phyloP scores from a whole-genome alignment of 1,284 basidiomycete species.

The Meripilus lineatus region DNA sequence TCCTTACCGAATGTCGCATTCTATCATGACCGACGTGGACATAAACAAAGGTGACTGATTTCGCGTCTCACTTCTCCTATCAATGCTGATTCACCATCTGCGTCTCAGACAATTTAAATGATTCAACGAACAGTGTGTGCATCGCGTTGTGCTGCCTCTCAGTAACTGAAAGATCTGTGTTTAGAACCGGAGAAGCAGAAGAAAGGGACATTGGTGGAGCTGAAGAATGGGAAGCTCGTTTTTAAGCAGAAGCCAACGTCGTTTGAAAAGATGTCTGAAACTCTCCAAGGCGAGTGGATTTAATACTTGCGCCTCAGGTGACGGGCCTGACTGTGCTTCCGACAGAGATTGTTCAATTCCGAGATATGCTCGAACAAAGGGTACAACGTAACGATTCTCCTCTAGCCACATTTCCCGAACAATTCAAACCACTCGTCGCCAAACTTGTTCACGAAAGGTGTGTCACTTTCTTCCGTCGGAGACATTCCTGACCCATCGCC shows the following conservation, averaged over 20 bases:
- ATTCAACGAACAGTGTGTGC: too few species aligned
- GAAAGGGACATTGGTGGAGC: conserved; percentile 52
- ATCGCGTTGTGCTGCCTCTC: too few species aligned
- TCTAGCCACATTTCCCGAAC: conserved; percentile 55
- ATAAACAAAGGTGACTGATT: too few species aligned
- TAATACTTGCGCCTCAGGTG: conserved; percentile 7
- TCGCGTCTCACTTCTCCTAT: too few species aligned
- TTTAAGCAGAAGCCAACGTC: conserved; percentile 77
- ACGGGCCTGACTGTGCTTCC: conserved; percentile 2
- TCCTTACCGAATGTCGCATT: too few species aligned
- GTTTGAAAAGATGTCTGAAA: conserved; percentile 75
- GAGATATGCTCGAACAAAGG: conserved; percentile 57
- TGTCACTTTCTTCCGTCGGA: conserved; percentile 12
- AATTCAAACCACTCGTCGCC: conserved; percentile 69
- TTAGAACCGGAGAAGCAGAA: too few species aligned
- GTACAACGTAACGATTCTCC: conserved; percentile 40
- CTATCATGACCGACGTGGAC: too few species aligned
- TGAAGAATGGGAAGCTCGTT: conserved; percentile 72
- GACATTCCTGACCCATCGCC: not conserved
- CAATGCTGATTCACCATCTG: too few species aligned
- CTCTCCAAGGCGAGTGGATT: conserved; percentile 63
- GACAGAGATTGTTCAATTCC: conserved; percentile 69
- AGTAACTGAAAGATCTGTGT: too few species aligned
- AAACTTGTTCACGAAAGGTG: conserved; percentile 82
- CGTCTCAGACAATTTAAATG: too few species aligned